phyloP scores from a whole-genome alignment of 78 protist species.

The Diacronema lutheri region DNA sequence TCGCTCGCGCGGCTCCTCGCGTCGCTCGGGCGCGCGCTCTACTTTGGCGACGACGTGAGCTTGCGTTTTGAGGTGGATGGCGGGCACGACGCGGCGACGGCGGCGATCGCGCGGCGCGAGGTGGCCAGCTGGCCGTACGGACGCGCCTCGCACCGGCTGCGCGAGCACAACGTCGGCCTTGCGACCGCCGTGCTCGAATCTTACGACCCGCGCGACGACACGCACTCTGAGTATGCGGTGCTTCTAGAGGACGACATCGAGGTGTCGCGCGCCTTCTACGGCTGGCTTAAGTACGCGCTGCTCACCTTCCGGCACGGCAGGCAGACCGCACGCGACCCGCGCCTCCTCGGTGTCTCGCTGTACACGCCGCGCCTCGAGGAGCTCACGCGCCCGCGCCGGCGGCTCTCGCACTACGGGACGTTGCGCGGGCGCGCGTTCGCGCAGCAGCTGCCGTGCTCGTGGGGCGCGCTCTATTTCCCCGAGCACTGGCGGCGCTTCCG shows the following conservation, averaged over 20 bases:
- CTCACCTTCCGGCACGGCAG: not conserved
- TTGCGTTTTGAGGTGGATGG: not conserved
- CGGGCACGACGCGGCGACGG: not conserved
- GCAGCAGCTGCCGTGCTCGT: constrained; percentile 45
- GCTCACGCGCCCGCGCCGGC: not conserved
- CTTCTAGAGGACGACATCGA: constrained; percentile 44
- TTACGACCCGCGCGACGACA: constrained; percentile 2
- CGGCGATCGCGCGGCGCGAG: not conserved
- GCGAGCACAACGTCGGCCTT: constrained; percentile 21
- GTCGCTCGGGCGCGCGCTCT: not conserved
- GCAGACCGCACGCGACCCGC: not conserved
- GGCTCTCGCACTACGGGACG: constrained; percentile 7
- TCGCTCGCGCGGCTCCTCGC: not conserved
- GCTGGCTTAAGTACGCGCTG: not conserved
- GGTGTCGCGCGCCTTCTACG: constrained; percentile 15
- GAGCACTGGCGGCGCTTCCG: constrained; percentile 30
- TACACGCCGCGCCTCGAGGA: constrained; percentile 14
- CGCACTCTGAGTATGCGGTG: not conserved
- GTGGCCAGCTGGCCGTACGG: constrained; percentile 44
- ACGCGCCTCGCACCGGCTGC: not conserved
- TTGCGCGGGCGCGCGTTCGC: constrained; percentile 2
- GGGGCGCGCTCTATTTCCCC: constrained; percentile 45
- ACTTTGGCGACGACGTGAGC: not conserved
- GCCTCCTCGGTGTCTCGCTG: constrained; percentile 13
- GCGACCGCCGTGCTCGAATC: constrained; percentile 4